A percentile compares a stretch with the other conserved stretches of the same genome.
Conservation (phyloP, 768 basidiomycete genomes). For the Tremella fuciformis region DNA sequence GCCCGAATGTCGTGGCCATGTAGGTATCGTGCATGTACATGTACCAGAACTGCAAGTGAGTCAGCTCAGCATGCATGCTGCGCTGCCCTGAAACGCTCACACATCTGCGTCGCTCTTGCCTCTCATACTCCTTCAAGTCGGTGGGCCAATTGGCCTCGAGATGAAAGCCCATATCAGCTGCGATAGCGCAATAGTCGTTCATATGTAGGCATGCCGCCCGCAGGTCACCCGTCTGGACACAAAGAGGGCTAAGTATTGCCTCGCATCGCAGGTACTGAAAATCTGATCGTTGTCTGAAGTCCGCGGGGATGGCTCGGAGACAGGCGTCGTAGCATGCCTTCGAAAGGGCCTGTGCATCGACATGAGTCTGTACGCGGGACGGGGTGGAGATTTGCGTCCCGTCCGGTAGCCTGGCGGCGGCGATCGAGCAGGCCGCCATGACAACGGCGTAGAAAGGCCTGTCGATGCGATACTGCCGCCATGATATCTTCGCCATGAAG, state of each 20-base stretch:
- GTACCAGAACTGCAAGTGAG: conserved; percentile 29
- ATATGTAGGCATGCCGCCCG: conserved; percentile 16
- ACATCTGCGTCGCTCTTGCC: conserved; percentile 37
- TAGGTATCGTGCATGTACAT: conserved; percentile 30
- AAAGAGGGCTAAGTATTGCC: conserved; percentile 20
- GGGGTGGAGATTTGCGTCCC: conserved; percentile 6
- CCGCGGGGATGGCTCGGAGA: conserved; percentile 19
- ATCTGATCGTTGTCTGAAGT: conserved; percentile 13
- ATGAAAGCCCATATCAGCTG: conserved; percentile 22
- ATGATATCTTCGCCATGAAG: conserved; percentile 12
- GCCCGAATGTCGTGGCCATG: conserved; percentile 27
- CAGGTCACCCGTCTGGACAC: conserved; percentile 29
- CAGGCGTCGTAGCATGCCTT: conserved; percentile 19
- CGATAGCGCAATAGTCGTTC: conserved; percentile 28
- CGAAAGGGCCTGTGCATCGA: too few species aligned
- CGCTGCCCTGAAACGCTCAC: conserved; percentile 9
- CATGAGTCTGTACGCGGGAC: neutral
- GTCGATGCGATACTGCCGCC: conserved; percentile 15
- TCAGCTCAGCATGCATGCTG: too few species aligned
- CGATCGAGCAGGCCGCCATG: conserved; percentile 29
- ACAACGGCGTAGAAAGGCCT: conserved; percentile 20
- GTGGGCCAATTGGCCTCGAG: conserved; percentile 32
- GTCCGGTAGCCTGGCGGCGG: conserved; percentile 25
- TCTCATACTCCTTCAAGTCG: conserved; percentile 22
- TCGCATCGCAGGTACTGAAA: conserved; percentile 33